A percentile compares a stretch with the other conserved stretches of the same genome.
phyloP scores from a whole-genome alignment of 805 yeast genomes.

The Ogataea polymorpha region DNA sequence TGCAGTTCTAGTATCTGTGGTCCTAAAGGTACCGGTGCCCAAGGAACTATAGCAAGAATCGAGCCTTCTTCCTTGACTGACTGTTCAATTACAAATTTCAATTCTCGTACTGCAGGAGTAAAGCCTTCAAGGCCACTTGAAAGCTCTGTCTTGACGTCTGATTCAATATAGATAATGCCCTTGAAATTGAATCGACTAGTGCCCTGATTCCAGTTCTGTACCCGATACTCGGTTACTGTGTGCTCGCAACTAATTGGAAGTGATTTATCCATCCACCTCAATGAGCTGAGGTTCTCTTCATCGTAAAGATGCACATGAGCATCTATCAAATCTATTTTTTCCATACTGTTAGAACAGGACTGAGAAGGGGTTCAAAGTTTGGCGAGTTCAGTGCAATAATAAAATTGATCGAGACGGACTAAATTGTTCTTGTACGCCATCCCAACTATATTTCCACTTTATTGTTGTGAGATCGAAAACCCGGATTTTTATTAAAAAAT shows the following conservation, averaged over 20 bases:
- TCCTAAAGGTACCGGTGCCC: constrained; percentile 44
- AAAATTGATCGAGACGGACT: not conserved
- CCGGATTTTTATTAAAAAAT: not conserved
- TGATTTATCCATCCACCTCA: constrained; percentile 34
- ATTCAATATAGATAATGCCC: constrained; percentile 36
- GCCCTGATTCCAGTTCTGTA: constrained; percentile 2
- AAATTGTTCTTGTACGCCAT: not conserved
- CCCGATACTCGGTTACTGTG: constrained; percentile 29
- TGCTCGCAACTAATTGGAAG: constrained; percentile 26
- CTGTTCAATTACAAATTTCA: constrained; percentile 24
- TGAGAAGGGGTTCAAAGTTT: not conserved
- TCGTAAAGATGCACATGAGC: constrained; percentile 38
- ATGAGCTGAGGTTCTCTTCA: constrained; percentile 14
- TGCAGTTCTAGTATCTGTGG: constrained; percentile 17
- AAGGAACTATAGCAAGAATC: constrained; percentile 35
- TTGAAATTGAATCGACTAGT: constrained; percentile 22
- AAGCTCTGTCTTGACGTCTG: constrained; percentile 27
- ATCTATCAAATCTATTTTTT: constrained; percentile 21
- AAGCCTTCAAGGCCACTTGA: constrained; percentile 21
- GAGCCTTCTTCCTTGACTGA: constrained; percentile 6
- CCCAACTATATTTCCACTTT: not conserved
- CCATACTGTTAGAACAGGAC: not conserved
- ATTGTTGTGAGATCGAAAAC: not conserved
- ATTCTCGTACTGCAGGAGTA: constrained; percentile 30
- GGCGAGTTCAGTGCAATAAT: not conserved